A percentile compares a stretch with the other conserved stretches of the same genome.
These are phyloP conservation scores for Triticum dicoccoides DNA, from an alignment of 176 grass and related monocot genomes.

Conservation along the genomic window DNA sequence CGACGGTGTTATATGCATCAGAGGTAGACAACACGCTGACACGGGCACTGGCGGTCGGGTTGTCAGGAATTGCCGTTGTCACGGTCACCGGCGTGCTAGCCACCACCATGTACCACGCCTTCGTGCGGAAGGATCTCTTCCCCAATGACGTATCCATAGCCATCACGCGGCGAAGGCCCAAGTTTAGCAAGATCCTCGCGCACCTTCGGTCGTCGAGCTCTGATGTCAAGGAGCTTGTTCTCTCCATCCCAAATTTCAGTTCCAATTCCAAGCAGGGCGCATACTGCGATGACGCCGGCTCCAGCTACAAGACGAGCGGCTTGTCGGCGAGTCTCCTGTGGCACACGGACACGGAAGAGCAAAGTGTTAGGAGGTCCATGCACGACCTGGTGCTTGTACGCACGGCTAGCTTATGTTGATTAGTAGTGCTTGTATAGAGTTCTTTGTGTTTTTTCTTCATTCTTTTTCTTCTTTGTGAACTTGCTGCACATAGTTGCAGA, in stretches of 20 bases:
- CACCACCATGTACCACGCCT: constrained; percentile 51
- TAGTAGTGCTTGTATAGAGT: background rate
- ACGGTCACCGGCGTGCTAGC: constrained; percentile 29
- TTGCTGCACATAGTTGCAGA: background rate
- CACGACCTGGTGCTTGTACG: too few relatives aligned
- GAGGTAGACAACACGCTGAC: constrained; percentile 54
- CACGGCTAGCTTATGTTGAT: background rate
- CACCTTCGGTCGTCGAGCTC: background rate
- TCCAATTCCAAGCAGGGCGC: background rate
- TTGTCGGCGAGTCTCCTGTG: background rate
- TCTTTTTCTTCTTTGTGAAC: background rate
- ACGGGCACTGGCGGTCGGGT: constrained; percentile 25
- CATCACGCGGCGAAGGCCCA: constrained; percentile 11
- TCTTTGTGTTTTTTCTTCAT: background rate
- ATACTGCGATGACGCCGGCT: background rate
- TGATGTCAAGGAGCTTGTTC: background rate
- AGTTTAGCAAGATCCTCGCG: background rate
- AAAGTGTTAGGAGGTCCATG: background rate
- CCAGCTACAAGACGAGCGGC: background rate
- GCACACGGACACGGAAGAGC: background rate
- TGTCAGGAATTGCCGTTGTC: constrained; percentile 41
- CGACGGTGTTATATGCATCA: constrained; percentile 42
- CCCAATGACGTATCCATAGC: constrained; percentile 77
- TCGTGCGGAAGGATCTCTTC: constrained; percentile 54
- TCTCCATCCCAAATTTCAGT: background rate